These are phyloP conservation scores for Comarum palustre DNA, from an alignment of 306 rosid species.

Conservation along the genomic window DNA sequence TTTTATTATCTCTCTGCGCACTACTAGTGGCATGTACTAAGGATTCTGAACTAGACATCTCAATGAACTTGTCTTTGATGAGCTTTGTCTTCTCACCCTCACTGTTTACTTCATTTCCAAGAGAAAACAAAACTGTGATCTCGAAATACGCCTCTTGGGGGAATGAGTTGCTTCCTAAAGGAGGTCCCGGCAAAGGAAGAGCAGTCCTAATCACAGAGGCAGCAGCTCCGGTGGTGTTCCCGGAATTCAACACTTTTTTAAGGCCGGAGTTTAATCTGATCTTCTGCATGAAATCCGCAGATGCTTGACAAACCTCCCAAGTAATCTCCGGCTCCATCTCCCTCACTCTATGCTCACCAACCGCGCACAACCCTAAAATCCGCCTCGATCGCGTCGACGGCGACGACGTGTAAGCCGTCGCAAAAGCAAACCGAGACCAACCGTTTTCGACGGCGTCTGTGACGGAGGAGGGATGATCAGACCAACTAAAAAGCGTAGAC, in stretches of 20 bases:
- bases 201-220: constrained; percentile 54
- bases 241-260: constrained; percentile 31
- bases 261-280: constrained; percentile 72
- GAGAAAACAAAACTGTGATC: constrained; percentile 52
- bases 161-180: constrained; percentile 62
- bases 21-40: constrained; percentile 45
- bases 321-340: constrained; percentile 61
- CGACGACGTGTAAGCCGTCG: constrained; percentile 28
- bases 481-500: constrained; percentile 57
- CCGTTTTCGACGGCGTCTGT: constrained; percentile 90
- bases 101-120: constrained; percentile 32
- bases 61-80: constrained; percentile 41
- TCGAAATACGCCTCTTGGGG: constrained; percentile 96
- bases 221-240: constrained; percentile 29
- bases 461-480: constrained; percentile 61
- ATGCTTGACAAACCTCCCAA: constrained; percentile 76
- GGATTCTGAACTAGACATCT: constrained; percentile 58
- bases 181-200: constrained; percentile 88
- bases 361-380: constrained; percentile 51
- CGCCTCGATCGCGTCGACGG: constrained; percentile 48
- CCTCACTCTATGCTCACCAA: constrained; percentile 41
- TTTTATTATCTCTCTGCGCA: constrained; percentile 34
- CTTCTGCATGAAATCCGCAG: constrained; percentile 83
- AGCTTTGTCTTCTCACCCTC: constrained; percentile 79
- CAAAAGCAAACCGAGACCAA: constrained; percentile 83